Percentiles rank a stretch among this genome's conserved stretches.
phyloP scores from a whole-genome alignment of 2,329 filamentous ascomycete genomes.

The Aquanectria penicillioides region DNA sequence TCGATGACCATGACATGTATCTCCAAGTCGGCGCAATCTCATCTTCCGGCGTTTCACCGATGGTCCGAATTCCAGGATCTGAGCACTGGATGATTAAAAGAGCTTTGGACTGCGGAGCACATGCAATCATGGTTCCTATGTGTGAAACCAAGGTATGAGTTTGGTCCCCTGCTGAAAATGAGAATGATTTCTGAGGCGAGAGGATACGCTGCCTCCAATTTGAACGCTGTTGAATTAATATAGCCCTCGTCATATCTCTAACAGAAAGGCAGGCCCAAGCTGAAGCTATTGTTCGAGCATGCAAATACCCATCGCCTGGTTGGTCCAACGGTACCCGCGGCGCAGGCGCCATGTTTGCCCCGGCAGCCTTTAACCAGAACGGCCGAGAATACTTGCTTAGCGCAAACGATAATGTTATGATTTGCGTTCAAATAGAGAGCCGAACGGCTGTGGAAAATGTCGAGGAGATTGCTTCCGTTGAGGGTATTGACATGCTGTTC shows the following conservation, averaged over 20 bases:
- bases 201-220: no score
- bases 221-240: no score
- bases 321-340: constrained; percentile 40
- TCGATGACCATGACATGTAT: constrained; percentile 55
- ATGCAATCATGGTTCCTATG: constrained; percentile 33
- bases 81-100: constrained; percentile 47
- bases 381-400: constrained; percentile 37
- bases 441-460: constrained; percentile 48
- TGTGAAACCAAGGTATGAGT: constrained; percentile 41
- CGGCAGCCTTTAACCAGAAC: constrained; percentile 41
- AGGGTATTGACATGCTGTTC: constrained; percentile 45
- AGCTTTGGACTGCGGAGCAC: constrained; percentile 43
- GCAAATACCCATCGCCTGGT: constrained; percentile 39
- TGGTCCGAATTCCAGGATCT: constrained; percentile 26
- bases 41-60: constrained; percentile 45
- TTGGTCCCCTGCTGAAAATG: no score
- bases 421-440: constrained; percentile 35
- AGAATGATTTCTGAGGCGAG: no score
- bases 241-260: no score
- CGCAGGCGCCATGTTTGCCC: constrained; percentile 44
- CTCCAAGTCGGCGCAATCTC: constrained; percentile 57
- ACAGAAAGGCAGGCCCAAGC: no score
- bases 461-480: constrained; percentile 46
- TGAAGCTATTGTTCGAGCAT: constrained; percentile 35
- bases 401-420: constrained; percentile 38